Evolutionary conservation across 225 moss, liverwort and hornwort species (phyloP), one percentile per base, ranked within the genome.

Genomic region (Climacium dendroides): DNA sequence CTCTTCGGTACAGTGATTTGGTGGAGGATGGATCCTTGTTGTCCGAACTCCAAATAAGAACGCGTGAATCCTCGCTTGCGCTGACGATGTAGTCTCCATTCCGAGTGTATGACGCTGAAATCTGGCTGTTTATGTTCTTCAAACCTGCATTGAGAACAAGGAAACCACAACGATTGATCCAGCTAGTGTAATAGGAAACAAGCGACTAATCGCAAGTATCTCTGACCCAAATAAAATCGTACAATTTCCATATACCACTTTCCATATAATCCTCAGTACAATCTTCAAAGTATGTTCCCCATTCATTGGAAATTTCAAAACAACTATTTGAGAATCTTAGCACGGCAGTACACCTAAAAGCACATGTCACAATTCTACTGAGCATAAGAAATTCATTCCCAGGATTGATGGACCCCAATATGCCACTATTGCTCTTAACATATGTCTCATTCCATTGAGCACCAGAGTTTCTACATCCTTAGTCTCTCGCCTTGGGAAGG

Each of bases 61-160:
- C 95, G 37, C 96, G 91, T 13, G 98, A 99, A 89, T 99, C 98
- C 82, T 99, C 98, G 89, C 98, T 99, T 32, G 97, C 96, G 87
- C 98, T 97, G 78, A 99, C 91, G 85, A 99, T 96, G 45, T 94
- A 95, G 84, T 96, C 94, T 82, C 97, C 98, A 30, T 94, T 93
- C 84, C 89, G 88, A 78, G 92, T 97, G 57, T 97, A 99, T 10
- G 96, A 93, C 19, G 98, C 98, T 60, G 98, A 96, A 74, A 96
- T 97, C 91, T 95, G 95, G 79, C 95, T 96, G 88, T 96, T 95
- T 2, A 94, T 80, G 80, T 97, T 97, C 72, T 95, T 93, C 87
- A 99, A 87, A 86, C 98, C 98, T 99, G 65, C 76, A 84, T 85
- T 72, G 82, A 77, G 62, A 81, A 61, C n/a, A 80, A 81, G 20